These are phyloP conservation scores for Vanderwaltozyma verrucispora DNA, from an alignment of 805 yeast genomes.

Conservation along the genomic window DNA sequence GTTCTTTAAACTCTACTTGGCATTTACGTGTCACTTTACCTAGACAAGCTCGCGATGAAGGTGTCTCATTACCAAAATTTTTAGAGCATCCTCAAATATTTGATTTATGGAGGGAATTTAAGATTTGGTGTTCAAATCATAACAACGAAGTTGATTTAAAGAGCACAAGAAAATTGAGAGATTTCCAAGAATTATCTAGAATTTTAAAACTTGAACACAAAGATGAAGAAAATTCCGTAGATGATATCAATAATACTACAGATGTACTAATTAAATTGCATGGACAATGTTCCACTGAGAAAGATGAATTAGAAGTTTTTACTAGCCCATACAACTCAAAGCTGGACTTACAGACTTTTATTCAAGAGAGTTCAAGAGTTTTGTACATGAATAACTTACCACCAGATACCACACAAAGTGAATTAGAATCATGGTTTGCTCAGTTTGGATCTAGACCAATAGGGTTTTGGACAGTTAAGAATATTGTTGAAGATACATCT, in stretches of 20 bases:
- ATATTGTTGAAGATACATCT: conserved; percentile 31
- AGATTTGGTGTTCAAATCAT: conserved; percentile 57
- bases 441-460: conserved; percentile 79
- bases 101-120: conserved; percentile 64
- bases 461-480: conserved; percentile 79
- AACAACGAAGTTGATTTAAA: conserved; percentile 25
- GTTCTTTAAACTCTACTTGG: conserved; percentile 55
- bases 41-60: conserved; percentile 71
- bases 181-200: conserved; percentile 17
- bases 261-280: conserved; percentile 23
- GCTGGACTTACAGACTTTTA: conserved; percentile 60
- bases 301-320: conserved; percentile 44
- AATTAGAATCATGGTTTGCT: conserved; percentile 83
- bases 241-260: conserved; percentile 5
- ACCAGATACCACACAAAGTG: conserved; percentile 79
- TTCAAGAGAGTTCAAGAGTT: conserved; percentile 66
- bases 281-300: conserved; percentile 31
- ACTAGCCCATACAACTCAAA: conserved; percentile 67
- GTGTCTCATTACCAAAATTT: conserved; percentile 60
- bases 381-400: conserved; percentile 73
- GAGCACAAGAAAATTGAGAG: conserved; percentile 8
- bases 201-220: conserved; percentile 32
- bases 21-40: conserved; percentile 68
- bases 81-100: conserved; percentile 67
- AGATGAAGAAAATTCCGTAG: conserved; percentile 5